phyloP scores from a whole-genome alignment of 345 rosid genomes.

The Brassica carinata region DNA sequence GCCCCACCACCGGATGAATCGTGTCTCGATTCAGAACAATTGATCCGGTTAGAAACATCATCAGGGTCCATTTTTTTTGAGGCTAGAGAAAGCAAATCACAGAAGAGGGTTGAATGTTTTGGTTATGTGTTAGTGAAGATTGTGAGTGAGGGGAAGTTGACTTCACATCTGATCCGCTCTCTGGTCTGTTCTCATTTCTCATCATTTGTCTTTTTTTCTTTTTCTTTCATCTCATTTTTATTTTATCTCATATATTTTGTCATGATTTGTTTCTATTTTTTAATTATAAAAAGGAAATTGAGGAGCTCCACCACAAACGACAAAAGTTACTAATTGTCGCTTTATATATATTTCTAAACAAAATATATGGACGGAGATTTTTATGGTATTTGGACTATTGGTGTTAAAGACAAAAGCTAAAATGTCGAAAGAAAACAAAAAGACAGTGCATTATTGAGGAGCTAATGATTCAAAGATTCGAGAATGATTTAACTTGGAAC shows the following conservation, averaged over 20 bases:
- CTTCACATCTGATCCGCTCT: conserved; percentile 39
- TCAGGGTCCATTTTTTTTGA: conserved; percentile 44
- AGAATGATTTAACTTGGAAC: not conserved
- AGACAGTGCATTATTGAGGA: not conserved
- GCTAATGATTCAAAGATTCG: conserved; percentile 24
- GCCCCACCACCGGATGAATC: conserved; percentile 48
- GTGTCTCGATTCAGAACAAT: conserved; percentile 17
- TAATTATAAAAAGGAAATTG: not conserved
- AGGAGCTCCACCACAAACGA: conserved; percentile 34
- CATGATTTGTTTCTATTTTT: not conserved
- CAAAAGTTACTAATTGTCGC: conserved; percentile 16
- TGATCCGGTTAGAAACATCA: conserved; percentile 27
- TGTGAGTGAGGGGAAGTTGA: conserved; percentile 33
- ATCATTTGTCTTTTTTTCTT: not conserved
- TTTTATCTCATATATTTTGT: not conserved
- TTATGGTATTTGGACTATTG: conserved; percentile 18
- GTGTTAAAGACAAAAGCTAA: not conserved
- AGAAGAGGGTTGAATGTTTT: not conserved
- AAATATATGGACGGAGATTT: conserved; percentile 10
- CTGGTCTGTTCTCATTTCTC: conserved; percentile 20
- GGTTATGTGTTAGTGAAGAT: conserved; percentile 18
- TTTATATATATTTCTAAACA: not conserved
- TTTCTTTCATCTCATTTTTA: not conserved
- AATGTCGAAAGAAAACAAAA: not conserved
- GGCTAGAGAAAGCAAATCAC: conserved; percentile 1